phyloP scores from a whole-genome alignment of 495 filamentous ascomycete species.

The Pyrenula aspistea region DNA sequence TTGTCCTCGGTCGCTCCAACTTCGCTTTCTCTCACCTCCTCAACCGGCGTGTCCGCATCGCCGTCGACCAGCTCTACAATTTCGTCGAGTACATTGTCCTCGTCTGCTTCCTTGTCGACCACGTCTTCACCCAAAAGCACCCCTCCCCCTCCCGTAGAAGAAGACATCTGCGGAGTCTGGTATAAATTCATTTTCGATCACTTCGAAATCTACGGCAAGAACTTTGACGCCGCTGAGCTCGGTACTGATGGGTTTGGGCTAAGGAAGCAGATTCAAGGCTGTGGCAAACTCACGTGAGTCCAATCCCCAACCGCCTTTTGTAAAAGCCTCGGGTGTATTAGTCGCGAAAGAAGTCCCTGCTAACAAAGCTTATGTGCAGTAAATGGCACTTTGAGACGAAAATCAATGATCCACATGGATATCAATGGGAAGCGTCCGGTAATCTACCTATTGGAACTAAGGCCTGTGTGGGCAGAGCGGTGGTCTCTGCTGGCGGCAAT shows the following conservation, averaged over 20 bases:
- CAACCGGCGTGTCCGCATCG: too few species aligned
- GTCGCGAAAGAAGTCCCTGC: too few species aligned
- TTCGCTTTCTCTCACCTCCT: too few species aligned
- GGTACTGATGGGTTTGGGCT: slow-evolving; percentile 6
- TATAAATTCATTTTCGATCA: slow-evolving; percentile 4
- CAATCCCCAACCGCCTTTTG: too few species aligned
- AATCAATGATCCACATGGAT: slow-evolving; percentile 5
- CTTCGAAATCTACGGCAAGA: slow-evolving; percentile 7
- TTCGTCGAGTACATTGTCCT: too few species aligned
- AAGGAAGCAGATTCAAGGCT: slow-evolving; percentile 5
- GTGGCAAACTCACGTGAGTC: slow-evolving; percentile 7
- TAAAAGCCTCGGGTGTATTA: too few species aligned
- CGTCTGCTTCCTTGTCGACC: too few species aligned
- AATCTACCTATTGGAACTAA: slow-evolving; percentile 7
- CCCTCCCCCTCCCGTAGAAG: too few species aligned
- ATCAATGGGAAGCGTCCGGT: slow-evolving; percentile 9
- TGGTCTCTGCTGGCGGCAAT: slow-evolving; percentile 3
- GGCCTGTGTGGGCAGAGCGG: slow-evolving; percentile 7
- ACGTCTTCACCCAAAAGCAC: too few species aligned
- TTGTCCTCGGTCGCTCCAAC: too few species aligned
- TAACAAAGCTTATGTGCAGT: too few species aligned
- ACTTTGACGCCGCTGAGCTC: slow-evolving; percentile 3
- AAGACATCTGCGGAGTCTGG: slow-evolving; percentile 3
- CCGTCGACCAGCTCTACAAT: too few species aligned
- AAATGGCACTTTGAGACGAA: slow-evolving; percentile 9